Evolutionary conservation across 768 basidiomycete genomes (phyloP).

Genomic region (Infundibulicybe gibba): DNA sequence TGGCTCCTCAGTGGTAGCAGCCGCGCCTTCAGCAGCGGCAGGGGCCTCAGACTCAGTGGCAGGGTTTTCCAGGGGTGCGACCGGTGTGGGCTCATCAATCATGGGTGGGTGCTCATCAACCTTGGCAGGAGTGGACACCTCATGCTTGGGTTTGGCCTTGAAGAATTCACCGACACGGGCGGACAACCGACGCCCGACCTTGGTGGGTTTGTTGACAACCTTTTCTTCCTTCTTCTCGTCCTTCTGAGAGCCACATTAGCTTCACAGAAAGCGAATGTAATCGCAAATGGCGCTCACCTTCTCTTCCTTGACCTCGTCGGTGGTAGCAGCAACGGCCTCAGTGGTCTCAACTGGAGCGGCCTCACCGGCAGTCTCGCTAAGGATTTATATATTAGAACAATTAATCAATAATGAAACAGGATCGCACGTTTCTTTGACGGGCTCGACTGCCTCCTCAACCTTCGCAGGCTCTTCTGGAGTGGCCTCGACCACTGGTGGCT

Average conservation of each 20-base stretch:
- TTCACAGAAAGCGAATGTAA: too few species aligned
- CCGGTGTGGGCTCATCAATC: constrained; percentile 78
- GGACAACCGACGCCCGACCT: constrained; percentile 82
- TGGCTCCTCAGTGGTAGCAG: constrained; percentile 24
- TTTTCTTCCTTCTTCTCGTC: constrained; percentile 48
- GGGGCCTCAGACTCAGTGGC: constrained; percentile 44
- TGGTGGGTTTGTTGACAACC: constrained; percentile 44
- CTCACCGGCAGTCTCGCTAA: constrained; percentile 42
- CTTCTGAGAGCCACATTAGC: constrained; percentile 12
- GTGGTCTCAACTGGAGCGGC: constrained; percentile 34
- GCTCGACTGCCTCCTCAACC: constrained; percentile 53
- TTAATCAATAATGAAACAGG: neutral
- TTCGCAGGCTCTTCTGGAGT: constrained; percentile 29
- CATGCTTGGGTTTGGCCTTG: constrained; percentile 67
- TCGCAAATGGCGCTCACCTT: constrained; percentile 38
- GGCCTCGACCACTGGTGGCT: constrained; percentile 30
- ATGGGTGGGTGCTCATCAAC: constrained; percentile 87
- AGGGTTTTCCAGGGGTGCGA: constrained; percentile 83
- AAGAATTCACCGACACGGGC: constrained; percentile 81
- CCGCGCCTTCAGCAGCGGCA: constrained; percentile 28
- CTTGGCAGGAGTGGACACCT: constrained; percentile 69
- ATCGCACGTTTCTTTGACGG: constrained; percentile 71
- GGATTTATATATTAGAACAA: too few species aligned
- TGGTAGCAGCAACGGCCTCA: constrained; percentile 40
- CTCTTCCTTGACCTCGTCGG: constrained; percentile 55